A percentile compares a stretch with the other conserved stretches of the same genome.
phyloP scores from a whole-genome alignment of 805 yeast genomes.

The Wickerhamomyces pijperi region DNA sequence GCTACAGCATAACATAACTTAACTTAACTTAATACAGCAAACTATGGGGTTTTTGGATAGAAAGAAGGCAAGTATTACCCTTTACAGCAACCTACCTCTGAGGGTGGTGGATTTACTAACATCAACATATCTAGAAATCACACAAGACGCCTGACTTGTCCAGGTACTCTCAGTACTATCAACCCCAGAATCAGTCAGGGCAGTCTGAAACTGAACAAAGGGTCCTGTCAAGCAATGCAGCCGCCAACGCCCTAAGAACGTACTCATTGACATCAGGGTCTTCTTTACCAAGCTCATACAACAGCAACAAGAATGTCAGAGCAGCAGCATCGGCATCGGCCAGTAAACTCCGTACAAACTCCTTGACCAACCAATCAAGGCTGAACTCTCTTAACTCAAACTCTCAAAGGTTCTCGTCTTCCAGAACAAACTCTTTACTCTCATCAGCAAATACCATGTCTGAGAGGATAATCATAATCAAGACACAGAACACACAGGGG shows the following conservation, averaged over 20 bases:
- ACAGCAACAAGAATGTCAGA: neutral
- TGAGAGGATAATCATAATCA: constrained; percentile 32
- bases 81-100: too few species aligned
- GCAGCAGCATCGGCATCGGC: too few species aligned
- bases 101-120: too few species aligned
- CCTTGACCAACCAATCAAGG: constrained; percentile 4
- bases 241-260: constrained; percentile 11
- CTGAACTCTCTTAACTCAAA: neutral
- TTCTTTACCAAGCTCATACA: constrained; percentile 5
- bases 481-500: constrained; percentile 37
- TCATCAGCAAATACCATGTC: constrained; percentile 4
- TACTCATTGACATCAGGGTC: constrained; percentile 14
- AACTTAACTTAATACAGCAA: too few species aligned
- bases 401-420: neutral
- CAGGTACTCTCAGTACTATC: constrained; percentile 23
- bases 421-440: constrained; percentile 10
- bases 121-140: too few species aligned
- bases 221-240: constrained; percentile 16
- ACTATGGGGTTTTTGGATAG: neutral
- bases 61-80: neutral
- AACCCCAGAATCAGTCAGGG: constrained; percentile 1
- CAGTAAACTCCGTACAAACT: constrained; percentile 4
- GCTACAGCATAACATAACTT: too few species aligned
- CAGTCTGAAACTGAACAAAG: constrained; percentile 1
- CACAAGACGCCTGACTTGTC: constrained; percentile 25